Conservation (phyloP, 176 grass and related monocot genomes). For the Zizania latifolia region DNA sequence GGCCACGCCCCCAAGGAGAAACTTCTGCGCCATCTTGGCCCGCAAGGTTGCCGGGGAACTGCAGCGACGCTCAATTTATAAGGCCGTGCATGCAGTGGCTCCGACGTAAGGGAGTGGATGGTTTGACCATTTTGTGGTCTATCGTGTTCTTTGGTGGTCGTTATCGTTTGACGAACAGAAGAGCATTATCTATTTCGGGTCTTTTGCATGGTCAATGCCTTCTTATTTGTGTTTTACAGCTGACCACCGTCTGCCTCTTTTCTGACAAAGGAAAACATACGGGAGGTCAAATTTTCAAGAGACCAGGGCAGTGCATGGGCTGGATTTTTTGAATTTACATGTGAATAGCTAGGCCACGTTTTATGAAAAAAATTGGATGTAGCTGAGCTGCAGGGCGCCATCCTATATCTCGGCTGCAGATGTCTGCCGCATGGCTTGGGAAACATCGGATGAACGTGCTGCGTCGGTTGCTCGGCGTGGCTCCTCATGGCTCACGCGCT, state of each 20-base stretch:
- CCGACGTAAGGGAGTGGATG: background rate
- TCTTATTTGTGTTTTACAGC: background rate
- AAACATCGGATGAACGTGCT: too few species aligned
- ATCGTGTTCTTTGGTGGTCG: constrained; percentile 1
- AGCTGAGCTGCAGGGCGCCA: too few species aligned
- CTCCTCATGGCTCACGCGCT: too few species aligned
- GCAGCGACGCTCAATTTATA: background rate
- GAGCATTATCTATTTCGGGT: constrained; percentile 23
- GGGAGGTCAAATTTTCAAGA: too few species aligned
- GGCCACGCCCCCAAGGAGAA: constrained; percentile 39
- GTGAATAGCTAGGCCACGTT: too few species aligned
- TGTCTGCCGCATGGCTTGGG: too few species aligned
- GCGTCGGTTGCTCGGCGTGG: too few species aligned
- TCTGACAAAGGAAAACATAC: too few species aligned
- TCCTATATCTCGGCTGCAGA: too few species aligned
- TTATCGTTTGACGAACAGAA: background rate
- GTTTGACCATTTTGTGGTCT: constrained; percentile 12
- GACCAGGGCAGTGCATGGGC: too few species aligned
- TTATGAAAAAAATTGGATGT: too few species aligned
- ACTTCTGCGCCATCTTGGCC: constrained; percentile 46
- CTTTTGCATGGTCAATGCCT: constrained; percentile 13
- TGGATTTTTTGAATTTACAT: too few species aligned
- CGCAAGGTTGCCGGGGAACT: background rate
- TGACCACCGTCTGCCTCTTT: background rate
- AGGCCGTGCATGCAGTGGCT: background rate